phyloP scores from a whole-genome alignment of 345 rosid species.

The Arabis alpina region DNA sequence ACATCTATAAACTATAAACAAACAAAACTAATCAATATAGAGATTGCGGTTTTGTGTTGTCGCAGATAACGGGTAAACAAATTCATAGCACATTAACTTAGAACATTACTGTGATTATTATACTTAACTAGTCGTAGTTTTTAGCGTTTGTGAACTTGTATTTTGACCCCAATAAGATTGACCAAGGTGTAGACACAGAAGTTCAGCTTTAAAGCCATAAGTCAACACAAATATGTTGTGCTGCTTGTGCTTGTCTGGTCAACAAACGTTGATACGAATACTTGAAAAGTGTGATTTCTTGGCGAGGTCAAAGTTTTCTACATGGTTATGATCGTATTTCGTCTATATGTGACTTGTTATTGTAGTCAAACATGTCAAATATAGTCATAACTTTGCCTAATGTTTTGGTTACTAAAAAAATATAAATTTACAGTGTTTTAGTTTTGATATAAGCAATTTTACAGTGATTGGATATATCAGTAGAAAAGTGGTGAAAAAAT shows the following conservation, averaged over 20 bases:
- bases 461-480: too few species aligned
- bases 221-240: constrained; percentile 23
- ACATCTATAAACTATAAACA: too few species aligned
- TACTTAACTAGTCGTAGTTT: not conserved
- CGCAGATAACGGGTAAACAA: too few species aligned
- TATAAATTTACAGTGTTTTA: too few species aligned
- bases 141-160: not conserved
- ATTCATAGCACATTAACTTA: too few species aligned
- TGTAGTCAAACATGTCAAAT: too few species aligned
- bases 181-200: constrained; percentile 15
- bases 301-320: constrained; percentile 12
- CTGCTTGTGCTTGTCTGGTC: constrained; percentile 18
- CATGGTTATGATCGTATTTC: not conserved
- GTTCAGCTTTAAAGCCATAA: not conserved
- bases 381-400: too few species aligned
- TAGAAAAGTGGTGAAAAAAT: too few species aligned
- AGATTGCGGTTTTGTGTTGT: too few species aligned
- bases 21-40: too few species aligned
- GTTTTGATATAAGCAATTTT: too few species aligned
- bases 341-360: not conserved
- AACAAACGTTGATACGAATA: constrained; percentile 16
- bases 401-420: too few species aligned
- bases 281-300: constrained; percentile 12
- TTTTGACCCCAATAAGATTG: constrained; percentile 26
- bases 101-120: not conserved